Conservation (phyloP, 139 green algal genomes). For the Tetratostichococcus sp. region DNA sequence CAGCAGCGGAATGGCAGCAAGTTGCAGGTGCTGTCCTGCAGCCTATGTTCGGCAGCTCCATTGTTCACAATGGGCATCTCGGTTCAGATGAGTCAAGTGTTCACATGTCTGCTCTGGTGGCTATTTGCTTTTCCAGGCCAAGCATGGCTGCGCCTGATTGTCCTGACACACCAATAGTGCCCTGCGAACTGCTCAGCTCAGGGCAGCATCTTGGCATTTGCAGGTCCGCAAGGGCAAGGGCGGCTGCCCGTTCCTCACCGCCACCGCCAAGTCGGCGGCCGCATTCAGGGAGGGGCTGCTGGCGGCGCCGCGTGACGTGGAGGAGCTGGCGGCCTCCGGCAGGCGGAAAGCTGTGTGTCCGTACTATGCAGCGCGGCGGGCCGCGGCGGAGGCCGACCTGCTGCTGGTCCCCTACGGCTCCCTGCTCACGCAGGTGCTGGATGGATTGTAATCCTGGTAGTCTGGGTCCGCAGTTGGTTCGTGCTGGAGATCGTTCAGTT, state of each 20-base stretch:
- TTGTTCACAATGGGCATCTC: too few species aligned
- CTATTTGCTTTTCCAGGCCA: too few species aligned
- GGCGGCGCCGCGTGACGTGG: constrained; percentile 79
- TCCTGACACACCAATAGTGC: too few species aligned
- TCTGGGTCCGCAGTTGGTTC: too few species aligned
- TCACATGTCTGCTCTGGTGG: too few species aligned
- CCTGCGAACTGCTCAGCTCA: too few species aligned
- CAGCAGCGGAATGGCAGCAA: constrained; percentile 3
- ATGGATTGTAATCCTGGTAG: too few species aligned
- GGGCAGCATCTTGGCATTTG: too few species aligned
- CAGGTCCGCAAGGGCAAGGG: constrained; percentile 10
- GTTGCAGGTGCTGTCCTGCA: not conserved
- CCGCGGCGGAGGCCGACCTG: constrained; percentile 74
- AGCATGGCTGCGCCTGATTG: too few species aligned
- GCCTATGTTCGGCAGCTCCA: too few species aligned
- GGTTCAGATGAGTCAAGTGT: too few species aligned
- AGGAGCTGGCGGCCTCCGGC: constrained; percentile 74
- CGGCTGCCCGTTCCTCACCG: constrained; percentile 27
- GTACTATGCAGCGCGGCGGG: constrained; percentile 83
- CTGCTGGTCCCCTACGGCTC: constrained; percentile 84
- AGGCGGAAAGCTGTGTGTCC: constrained; percentile 59
- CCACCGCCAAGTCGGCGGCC: not conserved
- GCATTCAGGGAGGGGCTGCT: constrained; percentile 42
- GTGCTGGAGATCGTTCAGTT: too few species aligned
- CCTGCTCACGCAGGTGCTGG: constrained; percentile 24